These are phyloP conservation scores for Zygoascus sp. DNA, from an alignment of 1,139 yeast genomes.

Conservation along the genomic window DNA sequence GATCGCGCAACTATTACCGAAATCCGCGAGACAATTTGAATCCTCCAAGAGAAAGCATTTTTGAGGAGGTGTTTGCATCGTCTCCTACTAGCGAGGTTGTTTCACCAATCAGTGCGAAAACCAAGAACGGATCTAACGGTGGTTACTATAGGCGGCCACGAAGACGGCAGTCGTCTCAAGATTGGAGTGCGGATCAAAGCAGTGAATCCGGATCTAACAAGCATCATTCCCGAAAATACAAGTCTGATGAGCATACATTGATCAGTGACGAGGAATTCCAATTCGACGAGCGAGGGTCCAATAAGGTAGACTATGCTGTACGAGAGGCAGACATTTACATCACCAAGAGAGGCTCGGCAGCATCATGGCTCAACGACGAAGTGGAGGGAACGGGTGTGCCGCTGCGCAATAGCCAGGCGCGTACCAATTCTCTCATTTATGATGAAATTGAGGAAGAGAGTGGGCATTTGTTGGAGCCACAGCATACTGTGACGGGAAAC, in stretches of 20 bases:
- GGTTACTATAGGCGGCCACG: slow-evolving; percentile 31
- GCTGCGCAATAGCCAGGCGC: not conserved
- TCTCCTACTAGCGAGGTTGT: slow-evolving; percentile 24
- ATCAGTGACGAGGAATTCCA: slow-evolving; percentile 5
- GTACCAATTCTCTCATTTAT: not conserved
- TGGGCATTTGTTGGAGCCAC: too few species aligned
- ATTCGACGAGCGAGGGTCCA: not conserved
- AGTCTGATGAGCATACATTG: slow-evolving; percentile 5
- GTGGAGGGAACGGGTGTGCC: slow-evolving; percentile 8
- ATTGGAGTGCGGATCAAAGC: slow-evolving; percentile 21
- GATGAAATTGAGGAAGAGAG: not conserved
- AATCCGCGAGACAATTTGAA: not conserved
- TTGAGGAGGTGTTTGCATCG: slow-evolving; percentile 18
- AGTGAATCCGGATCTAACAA: not conserved
- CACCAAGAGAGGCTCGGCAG: slow-evolving; percentile 21
- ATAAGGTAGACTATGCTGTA: slow-evolving; percentile 33
- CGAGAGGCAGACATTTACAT: slow-evolving; percentile 37
- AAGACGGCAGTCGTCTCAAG: slow-evolving; percentile 27
- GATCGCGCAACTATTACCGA: slow-evolving; percentile 1
- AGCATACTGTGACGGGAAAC: too few species aligned
- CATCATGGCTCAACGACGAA: slow-evolving; percentile 15
- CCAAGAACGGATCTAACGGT: slow-evolving; percentile 12
- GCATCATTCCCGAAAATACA: slow-evolving; percentile 2
- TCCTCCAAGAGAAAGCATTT: slow-evolving; percentile 4
- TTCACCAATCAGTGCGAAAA: slow-evolving; percentile 17